These are phyloP conservation scores for Liquidambar formosana DNA, from an alignment of 164 flowering plant species.

Conservation along the genomic window DNA sequence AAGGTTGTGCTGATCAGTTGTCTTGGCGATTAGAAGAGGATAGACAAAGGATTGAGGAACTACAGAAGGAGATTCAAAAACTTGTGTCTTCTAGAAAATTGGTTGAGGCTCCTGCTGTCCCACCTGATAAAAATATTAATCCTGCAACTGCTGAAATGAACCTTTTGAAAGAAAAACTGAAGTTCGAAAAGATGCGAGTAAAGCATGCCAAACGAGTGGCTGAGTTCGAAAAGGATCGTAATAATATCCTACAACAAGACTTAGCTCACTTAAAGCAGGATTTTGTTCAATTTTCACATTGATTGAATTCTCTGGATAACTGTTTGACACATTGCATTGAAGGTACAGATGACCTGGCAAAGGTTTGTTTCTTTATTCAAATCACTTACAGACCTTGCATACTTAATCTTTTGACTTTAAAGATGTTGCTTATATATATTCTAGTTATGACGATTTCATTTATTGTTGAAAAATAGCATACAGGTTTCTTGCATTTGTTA, in stretches of 20 bases:
- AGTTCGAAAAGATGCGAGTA: slow-evolving; percentile 57
- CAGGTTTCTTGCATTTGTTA: slow-evolving; percentile 13
- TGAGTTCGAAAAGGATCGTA: slow-evolving; percentile 47
- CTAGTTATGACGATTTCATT: slow-evolving; percentile 6
- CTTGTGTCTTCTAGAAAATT: slow-evolving; percentile 30
- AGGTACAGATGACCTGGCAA: slow-evolving; percentile 40
- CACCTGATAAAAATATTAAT: slow-evolving; percentile 9
- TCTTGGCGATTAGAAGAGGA: slow-evolving; percentile 42
- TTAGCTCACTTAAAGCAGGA: slow-evolving; percentile 52
- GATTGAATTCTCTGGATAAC: slow-evolving; percentile 43
- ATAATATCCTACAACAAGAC: slow-evolving; percentile 48
- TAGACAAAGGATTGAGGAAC: slow-evolving; percentile 30
- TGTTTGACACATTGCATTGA: slow-evolving; percentile 32
- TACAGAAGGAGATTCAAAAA: slow-evolving; percentile 37
- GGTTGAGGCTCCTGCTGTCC: slow-evolving; percentile 1
- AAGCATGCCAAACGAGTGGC: slow-evolving; percentile 61
- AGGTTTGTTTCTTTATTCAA: slow-evolving; percentile 52
- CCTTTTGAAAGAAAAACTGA: slow-evolving; percentile 51
- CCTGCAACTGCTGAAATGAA: slow-evolving; percentile 32
- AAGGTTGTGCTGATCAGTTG: slow-evolving; percentile 35
- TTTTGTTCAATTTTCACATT: slow-evolving; percentile 37
- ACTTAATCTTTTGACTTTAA: neutral
- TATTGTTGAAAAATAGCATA: slow-evolving; percentile 14
- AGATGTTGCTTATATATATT: neutral
- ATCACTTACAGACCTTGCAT: neutral